A percentile compares a stretch with the other conserved stretches of the same genome.
Evolutionary conservation across 768 basidiomycete species (phyloP).

Genomic region (Clitopilus passeckerianus): DNA sequence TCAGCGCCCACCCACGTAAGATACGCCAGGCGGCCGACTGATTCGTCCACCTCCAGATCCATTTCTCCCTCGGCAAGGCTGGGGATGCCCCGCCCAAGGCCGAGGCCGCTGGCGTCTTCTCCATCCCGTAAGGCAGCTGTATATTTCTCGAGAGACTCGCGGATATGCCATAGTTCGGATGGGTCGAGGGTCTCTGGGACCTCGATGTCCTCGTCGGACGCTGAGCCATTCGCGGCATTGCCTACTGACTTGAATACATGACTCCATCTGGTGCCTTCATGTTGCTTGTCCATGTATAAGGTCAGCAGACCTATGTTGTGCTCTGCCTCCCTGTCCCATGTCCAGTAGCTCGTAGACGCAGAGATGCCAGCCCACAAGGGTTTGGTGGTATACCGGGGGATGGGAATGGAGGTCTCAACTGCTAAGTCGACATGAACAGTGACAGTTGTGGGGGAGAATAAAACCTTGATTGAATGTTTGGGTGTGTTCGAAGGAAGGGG

Average conservation of each 20-base stretch:
- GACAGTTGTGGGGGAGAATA: conserved; percentile 60
- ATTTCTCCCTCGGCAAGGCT: conserved; percentile 85
- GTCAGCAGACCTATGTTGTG: conserved; percentile 67
- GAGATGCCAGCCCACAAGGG: conserved; percentile 79
- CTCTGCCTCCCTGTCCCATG: conserved; percentile 79
- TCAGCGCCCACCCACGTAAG: conserved; percentile 64
- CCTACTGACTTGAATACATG: conserved; percentile 69
- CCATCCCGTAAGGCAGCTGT: conserved; percentile 58
- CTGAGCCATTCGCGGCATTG: conserved; percentile 18
- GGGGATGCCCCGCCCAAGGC: conserved; percentile 65
- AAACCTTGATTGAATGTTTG: conserved; percentile 60
- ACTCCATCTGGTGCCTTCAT: conserved; percentile 82
- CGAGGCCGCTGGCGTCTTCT: conserved; percentile 57
- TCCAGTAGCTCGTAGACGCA: conserved; percentile 84
- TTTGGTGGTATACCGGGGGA: conserved; percentile 59
- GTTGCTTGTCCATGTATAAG: conserved; percentile 81
- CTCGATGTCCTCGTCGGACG: conserved; percentile 45
- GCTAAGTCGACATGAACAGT: conserved; percentile 53
- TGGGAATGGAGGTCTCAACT: conserved; percentile 25
- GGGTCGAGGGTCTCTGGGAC: conserved; percentile 89
- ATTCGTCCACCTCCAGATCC: conserved; percentile 83
- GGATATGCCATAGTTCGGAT: conserved; percentile 71
- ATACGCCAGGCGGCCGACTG: conserved; percentile 59
- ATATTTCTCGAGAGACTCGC: conserved; percentile 84
- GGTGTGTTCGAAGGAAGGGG: conserved; percentile 70